phyloP scores from a whole-genome alignment of 768 basidiomycete species.

The Macrolepiota albuminosa region DNA sequence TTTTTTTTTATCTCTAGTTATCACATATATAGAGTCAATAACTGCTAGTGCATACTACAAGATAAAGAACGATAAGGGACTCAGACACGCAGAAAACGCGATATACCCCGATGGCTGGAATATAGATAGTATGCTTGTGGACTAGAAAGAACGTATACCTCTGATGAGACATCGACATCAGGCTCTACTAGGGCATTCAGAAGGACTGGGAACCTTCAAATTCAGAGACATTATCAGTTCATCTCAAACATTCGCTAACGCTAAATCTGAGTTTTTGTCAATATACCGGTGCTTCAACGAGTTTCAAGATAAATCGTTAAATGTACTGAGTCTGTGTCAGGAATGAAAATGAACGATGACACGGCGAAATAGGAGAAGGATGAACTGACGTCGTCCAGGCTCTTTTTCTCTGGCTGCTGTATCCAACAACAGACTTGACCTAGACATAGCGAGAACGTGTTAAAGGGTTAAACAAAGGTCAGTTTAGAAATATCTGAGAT shows the following conservation, averaged over 20 bases:
- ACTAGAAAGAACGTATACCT: background rate
- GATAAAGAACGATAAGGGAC: background rate
- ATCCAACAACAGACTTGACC: background rate
- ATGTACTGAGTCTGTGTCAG: background rate
- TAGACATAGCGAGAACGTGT: background rate
- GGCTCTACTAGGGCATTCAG: background rate
- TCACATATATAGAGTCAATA: background rate
- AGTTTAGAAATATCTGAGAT: background rate
- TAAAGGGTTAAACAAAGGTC: background rate
- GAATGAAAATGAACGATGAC: background rate
- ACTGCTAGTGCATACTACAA: background rate
- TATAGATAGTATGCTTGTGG: background rate
- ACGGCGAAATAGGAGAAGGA: background rate
- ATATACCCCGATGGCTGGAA: background rate
- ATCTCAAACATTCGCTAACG: background rate
- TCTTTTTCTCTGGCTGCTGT: background rate
- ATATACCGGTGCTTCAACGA: background rate
- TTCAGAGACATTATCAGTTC: background rate
- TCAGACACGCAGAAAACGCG: background rate
- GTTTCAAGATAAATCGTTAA: background rate
- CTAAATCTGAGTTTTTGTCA: background rate
- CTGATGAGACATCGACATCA: background rate
- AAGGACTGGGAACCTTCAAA: background rate
- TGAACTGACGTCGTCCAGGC: background rate
- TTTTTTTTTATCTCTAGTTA: no score